A percentile compares a stretch with the other conserved stretches of the same genome.
These are phyloP conservation scores for Epicoccum nigrum DNA, from an alignment of 2,329 filamentous ascomycete species.

Conservation along the genomic window DNA sequence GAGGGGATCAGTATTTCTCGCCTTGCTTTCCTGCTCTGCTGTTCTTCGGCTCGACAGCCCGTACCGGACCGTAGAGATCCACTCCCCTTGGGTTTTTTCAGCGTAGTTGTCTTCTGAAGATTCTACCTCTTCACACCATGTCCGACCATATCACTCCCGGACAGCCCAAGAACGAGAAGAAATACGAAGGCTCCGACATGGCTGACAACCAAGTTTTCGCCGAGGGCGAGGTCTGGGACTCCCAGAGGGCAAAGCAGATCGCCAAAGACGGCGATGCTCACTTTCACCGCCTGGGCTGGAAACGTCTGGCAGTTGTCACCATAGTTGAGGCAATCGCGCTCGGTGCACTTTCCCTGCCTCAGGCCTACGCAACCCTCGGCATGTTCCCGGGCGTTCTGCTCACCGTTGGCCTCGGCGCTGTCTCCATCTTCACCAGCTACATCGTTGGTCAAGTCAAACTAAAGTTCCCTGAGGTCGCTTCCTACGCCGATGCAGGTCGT, in stretches of 20 bases:
- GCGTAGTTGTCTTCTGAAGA: background rate
- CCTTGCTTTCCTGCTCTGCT: background rate
- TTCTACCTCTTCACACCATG: background rate
- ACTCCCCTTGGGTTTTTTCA: background rate
- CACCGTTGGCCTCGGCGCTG: slow-evolving; percentile 15
- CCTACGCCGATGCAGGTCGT: slow-evolving; percentile 20
- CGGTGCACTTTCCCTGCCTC: slow-evolving; percentile 19
- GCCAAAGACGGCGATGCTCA: slow-evolving; percentile 20
- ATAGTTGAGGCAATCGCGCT: slow-evolving; percentile 22
- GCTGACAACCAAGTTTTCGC: slow-evolving; percentile 14
- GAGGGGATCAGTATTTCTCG: slow-evolving; percentile 4
- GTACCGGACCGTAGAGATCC: background rate
- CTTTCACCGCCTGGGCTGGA: slow-evolving; percentile 23
- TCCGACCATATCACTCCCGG: slow-evolving; percentile 9
- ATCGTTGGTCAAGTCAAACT: slow-evolving; percentile 22
- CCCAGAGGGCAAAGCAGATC: slow-evolving; percentile 18
- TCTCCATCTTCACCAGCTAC: slow-evolving; percentile 23
- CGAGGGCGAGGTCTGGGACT: slow-evolving; percentile 18
- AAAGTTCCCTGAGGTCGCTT: slow-evolving; percentile 18
- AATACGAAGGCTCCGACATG: slow-evolving; percentile 14
- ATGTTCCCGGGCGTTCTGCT: slow-evolving; percentile 21
- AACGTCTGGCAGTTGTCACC: slow-evolving; percentile 22
- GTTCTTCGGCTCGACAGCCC: slow-evolving; percentile 3
- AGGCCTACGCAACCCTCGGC: slow-evolving; percentile 20
- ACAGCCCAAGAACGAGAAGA: slow-evolving; percentile 10